A percentile compares a stretch with the other conserved stretches of the same genome.
These are phyloP conservation scores for Astrothelium subdiscretum DNA, from an alignment of 495 filamentous ascomycete species.

Conservation along the genomic window DNA sequence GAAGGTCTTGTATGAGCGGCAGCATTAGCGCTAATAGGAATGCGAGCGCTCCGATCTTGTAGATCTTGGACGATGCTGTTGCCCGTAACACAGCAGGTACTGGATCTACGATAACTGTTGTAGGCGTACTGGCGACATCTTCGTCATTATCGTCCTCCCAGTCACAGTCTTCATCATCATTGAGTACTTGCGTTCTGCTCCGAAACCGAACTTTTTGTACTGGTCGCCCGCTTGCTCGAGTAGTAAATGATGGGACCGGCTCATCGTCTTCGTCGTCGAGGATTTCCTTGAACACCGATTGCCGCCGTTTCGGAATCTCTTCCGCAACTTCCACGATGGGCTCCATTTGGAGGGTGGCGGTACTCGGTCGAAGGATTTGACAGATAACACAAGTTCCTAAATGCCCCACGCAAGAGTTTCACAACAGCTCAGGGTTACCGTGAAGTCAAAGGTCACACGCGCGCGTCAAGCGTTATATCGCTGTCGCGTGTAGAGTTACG, in stretches of 20 bases:
- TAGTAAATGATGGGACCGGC: neutral
- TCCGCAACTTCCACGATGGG: neutral
- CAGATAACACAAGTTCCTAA: neutral
- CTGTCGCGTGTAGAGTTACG: neutral
- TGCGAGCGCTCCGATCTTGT: conserved; percentile 18
- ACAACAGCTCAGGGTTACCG: neutral
- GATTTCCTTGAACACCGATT: conserved; percentile 3
- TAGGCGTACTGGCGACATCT: conserved; percentile 1
- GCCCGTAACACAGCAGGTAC: neutral
- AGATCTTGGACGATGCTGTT: conserved; percentile 5
- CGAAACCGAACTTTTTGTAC: conserved; percentile 21
- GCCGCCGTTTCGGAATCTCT: neutral
- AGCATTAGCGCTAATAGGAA: conserved; percentile 18
- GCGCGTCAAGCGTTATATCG: neutral
- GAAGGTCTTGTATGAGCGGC: conserved; percentile 17
- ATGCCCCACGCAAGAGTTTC: neutral
- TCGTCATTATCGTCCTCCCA: conserved; percentile 6
- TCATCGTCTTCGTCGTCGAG: neutral
- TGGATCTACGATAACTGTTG: neutral
- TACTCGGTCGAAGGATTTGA: neutral
- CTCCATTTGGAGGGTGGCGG: neutral
- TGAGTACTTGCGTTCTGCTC: conserved; percentile 18
- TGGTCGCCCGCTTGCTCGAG: neutral
- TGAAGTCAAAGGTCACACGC: neutral
- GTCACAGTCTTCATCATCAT: conserved; percentile 8